Evolutionary conservation across 1,284 basidiomycete species (phyloP), one percentile per base, ranked within the genome.

Genomic region (Cutaneotrichosporon spelunceum): DNA sequence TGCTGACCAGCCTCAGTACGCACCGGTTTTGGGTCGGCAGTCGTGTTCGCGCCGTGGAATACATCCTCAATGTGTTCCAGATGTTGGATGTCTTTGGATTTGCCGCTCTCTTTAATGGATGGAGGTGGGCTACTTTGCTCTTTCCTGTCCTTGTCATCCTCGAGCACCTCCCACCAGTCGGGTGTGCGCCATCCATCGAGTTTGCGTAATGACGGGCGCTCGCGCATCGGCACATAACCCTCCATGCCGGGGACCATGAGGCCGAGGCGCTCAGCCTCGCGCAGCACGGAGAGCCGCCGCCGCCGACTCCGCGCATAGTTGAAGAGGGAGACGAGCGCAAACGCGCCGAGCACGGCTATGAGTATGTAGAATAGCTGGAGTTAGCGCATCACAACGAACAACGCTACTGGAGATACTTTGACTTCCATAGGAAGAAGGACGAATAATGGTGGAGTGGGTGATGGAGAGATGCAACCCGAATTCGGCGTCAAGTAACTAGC

Each of bases 341-440:
- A 78, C 4, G 71, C 75, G 42, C 62, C 63, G 29, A 78, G 62
- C 2, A 78, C 65, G 45, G 75, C 76, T 45, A 78, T 77, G 49
- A 78, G 70, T 56, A 78, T 78, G 66, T 78, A 78, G 66, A 78
- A 78, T 2, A 78, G 68, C 71, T 69, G 67, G 42, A 16, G 47
- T 39, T n/a, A 56, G 56, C 27, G 19, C 3, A 23, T 53, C 10
- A 34, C n/a, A 23, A 49, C 14, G 13, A 27, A 45, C 44, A 24
- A 24, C 23, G 48, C 2, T 10, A 50, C 48, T 14, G 48, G 48
- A n/a, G 48, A 50, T 5, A 50, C 48, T 27, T 50, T 50, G 48
- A 50, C 27, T 30, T 30, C 48, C 48, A 50, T 50, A 27, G 48
- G 39, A 42, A 42, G 16, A 7, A 26, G 26, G 26, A 50, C 26